Evolutionary conservation across 2,329 filamentous ascomycete genomes (phyloP).

Genomic region (Lasiodiplodia sp.): DNA sequence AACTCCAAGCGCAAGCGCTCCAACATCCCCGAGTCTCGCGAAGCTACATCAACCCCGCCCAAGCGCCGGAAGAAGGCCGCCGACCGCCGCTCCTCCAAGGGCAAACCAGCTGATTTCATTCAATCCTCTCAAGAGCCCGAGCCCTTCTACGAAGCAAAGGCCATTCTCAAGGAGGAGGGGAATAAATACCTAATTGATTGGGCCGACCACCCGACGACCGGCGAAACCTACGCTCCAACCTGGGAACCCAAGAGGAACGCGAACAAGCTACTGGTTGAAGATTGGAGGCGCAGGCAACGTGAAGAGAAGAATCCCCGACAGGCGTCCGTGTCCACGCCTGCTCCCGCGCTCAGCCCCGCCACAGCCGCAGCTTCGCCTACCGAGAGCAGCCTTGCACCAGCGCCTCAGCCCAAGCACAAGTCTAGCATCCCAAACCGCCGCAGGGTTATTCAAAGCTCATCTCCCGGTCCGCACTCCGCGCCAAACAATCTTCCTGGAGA

Average conservation of each 20-base stretch:
- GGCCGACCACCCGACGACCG: slow-evolving; percentile 60
- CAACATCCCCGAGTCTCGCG: background rate
- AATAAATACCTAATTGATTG: slow-evolving; percentile 64
- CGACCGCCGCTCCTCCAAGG: background rate
- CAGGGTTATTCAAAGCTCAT: slow-evolving; percentile 34
- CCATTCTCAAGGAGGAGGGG: slow-evolving; percentile 43
- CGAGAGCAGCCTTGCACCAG: background rate
- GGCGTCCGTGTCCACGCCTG: background rate
- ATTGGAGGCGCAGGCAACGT: slow-evolving; percentile 42
- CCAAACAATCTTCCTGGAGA: background rate
- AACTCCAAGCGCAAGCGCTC: slow-evolving; percentile 21
- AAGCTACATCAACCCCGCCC: slow-evolving; percentile 2
- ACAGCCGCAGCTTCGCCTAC: slow-evolving; percentile 7
- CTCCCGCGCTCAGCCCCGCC: background rate
- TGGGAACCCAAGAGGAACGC: slow-evolving; percentile 58
- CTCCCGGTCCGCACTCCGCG: slow-evolving; percentile 10
- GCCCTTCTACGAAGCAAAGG: slow-evolving; percentile 11
- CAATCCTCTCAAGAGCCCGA: background rate
- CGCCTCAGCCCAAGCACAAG: background rate
- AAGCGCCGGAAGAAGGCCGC: slow-evolving; percentile 1
- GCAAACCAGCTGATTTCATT: slow-evolving; percentile 1
- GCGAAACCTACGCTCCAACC: slow-evolving; percentile 55
- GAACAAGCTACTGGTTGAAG: slow-evolving; percentile 44
- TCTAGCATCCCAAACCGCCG: slow-evolving; percentile 29
- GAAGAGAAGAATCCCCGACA: slow-evolving; percentile 21